Evolutionary conservation across 164 flowering plant species (phyloP).

Genomic region (Malania oleifera): DNA sequence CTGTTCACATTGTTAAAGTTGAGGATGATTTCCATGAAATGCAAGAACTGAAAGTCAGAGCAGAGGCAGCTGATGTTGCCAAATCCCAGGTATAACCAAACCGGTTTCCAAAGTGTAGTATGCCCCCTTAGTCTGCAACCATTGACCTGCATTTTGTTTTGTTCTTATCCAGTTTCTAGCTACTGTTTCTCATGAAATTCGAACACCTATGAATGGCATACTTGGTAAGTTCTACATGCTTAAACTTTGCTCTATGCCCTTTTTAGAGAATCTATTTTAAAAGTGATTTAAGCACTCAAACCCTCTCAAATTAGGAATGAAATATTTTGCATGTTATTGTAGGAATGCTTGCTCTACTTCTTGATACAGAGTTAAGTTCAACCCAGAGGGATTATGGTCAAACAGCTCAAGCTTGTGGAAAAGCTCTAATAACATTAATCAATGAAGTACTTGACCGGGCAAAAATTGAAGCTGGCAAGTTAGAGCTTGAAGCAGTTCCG

Average conservation of each 20-base stretch:
- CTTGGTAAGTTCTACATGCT: constrained; percentile 49
- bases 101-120: background rate
- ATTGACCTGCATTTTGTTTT: constrained; percentile 1
- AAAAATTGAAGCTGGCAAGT: constrained; percentile 89
- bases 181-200: constrained; percentile 94
- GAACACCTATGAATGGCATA: constrained; percentile 97
- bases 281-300: background rate
- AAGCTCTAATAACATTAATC: constrained; percentile 72
- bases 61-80: constrained; percentile 95
- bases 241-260: background rate
- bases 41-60: constrained; percentile 75
- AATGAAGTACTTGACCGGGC: constrained; percentile 95
- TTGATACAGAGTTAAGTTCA: constrained; percentile 72
- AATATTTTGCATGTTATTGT: constrained; percentile 13
- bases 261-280: background rate
- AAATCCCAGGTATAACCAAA: constrained; percentile 72
- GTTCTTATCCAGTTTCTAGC: constrained; percentile 72
- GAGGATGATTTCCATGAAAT: constrained; percentile 78
- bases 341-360: constrained; percentile 89
- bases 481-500: constrained; percentile 78
- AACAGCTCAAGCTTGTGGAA: constrained; percentile 91
- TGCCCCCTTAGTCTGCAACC: background rate
- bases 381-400: constrained; percentile 77
- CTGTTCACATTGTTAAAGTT: constrained; percentile 69
- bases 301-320: background rate